Evolutionary conservation across 805 yeast species (phyloP), one percentile per base, ranked within the genome.

Genomic region (Naumovozyma castellii): DNA sequence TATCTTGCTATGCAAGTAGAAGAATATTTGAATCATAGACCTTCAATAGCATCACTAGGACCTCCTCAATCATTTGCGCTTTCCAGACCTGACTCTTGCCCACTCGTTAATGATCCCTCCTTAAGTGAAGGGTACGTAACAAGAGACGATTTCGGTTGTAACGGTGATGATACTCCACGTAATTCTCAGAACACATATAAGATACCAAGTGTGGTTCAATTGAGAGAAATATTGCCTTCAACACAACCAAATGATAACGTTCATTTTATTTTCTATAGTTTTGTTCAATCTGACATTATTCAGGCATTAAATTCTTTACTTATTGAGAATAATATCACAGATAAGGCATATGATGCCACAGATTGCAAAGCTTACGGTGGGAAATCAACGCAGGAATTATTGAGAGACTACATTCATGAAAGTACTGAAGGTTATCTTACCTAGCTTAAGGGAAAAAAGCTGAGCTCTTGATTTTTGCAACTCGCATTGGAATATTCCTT

Each of bases 131-230:
- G 98, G 0, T 84, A 82, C 50, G 78, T 77, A 0, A 90, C 98
- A 0, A 51, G 61, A 35, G 98, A 92, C 56, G 97, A 90, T 53
- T 69, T 72, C 49, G 98, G 97, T 0, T 61, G 67, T 46, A 77
- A 78, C 45, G 98, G 98, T 17, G 98, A 92, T 56, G 97, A 84
- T 66, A 71, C 86, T 30, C 50, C 77, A 41, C 88, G 83, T 62
- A 66, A 63, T 42, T 72, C 84, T 1, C 72, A 81, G 35, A 65
- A 66, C 0, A 65, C 70, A 42, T 80, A 72, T 57, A 72, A 69
- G 5, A 67, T 86, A 3, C 96, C 97, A 8, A 88, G 86, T 51
- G 94, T 84, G 10, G 75, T 90, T 19, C 81, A 75, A 48, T 41
- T 73, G 57, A 50, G 44, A 45, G 48, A 56, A 15, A 6, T 49